These are phyloP conservation scores for Skeletonema marinoi DNA, from an alignment of 108 stramenopile species.

Conservation along the genomic window DNA sequence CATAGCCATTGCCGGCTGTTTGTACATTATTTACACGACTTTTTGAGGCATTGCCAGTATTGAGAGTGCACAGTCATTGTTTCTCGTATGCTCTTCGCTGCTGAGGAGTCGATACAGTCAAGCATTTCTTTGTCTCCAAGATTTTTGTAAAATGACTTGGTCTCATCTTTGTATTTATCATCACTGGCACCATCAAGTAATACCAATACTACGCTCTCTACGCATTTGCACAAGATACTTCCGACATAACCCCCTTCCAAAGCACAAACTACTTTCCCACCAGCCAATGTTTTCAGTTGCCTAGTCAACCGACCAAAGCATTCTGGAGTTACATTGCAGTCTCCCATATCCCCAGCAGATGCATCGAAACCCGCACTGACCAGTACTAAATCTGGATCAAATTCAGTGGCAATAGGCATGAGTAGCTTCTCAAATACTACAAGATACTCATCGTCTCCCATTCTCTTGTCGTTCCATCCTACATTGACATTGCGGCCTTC, in stretches of 20 bases:
- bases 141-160: conserved; percentile 25
- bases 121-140: conserved; percentile 37
- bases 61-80: conserved; percentile 39
- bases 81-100: conserved; percentile 52
- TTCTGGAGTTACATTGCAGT: conserved; percentile 60
- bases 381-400: conserved; percentile 73
- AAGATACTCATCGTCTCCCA: conserved; percentile 78
- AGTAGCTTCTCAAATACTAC: conserved; percentile 62
- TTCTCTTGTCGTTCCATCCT: conserved; percentile 66
- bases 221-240: conserved; percentile 52
- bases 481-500: conserved; percentile 80
- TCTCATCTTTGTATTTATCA: conserved; percentile 29
- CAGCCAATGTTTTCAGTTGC: conserved; percentile 43
- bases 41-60: conserved; percentile 53
- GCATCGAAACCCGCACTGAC: conserved; percentile 93
- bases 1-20: background rate
- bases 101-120: conserved; percentile 42
- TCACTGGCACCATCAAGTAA: conserved; percentile 34
- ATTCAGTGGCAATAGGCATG: conserved; percentile 64
- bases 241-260: conserved; percentile 64
- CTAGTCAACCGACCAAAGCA: conserved; percentile 66
- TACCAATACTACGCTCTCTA: conserved; percentile 38
- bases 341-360: conserved; percentile 87
- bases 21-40: background rate
- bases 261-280: conserved; percentile 50